Percentiles rank a stretch among this genome's conserved stretches.
Evolutionary conservation across 1,139 yeast genomes (phyloP).

Genomic region (Saccharomyces hybrid): DNA sequence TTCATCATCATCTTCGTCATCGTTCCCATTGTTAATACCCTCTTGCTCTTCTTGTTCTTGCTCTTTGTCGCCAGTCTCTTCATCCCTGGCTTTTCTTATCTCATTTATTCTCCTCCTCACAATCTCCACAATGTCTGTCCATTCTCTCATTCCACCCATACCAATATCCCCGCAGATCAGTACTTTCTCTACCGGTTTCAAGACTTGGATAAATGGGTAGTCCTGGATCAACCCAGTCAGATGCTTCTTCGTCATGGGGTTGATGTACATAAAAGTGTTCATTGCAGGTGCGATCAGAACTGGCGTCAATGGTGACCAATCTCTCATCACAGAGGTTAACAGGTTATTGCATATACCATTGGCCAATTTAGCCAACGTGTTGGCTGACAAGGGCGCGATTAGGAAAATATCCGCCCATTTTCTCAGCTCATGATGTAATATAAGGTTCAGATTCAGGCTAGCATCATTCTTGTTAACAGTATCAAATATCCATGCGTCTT

Average conservation of each 20-base stretch:
- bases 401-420: constrained; percentile 92
- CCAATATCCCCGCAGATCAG: constrained; percentile 81
- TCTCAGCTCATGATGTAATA: constrained; percentile 79
- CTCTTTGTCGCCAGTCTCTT: constrained; percentile 18
- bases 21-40: constrained; percentile 3
- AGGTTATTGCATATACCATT: constrained; percentile 85
- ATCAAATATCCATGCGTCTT: constrained; percentile 74
- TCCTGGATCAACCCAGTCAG: constrained; percentile 67
- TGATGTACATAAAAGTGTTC: constrained; percentile 86
- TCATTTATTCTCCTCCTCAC: constrained; percentile 44
- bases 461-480: constrained; percentile 44
- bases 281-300: constrained; percentile 87
- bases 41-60: constrained; percentile 15
- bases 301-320: constrained; percentile 89
- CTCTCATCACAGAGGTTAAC: constrained; percentile 78
- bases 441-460: constrained; percentile 31
- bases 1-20: constrained; percentile 14
- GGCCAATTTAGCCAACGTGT: constrained; percentile 83
- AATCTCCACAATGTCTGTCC: constrained; percentile 85
- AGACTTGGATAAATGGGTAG: constrained; percentile 84
- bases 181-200: constrained; percentile 89
- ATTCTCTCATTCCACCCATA: constrained; percentile 93
- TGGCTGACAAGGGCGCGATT: constrained; percentile 86
- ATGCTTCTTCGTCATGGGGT: constrained; percentile 80
- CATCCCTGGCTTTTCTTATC: constrained; percentile 23